phyloP scores from a whole-genome alignment of 1,284 basidiomycete genomes.

The Ceratobasidium sp. region DNA sequence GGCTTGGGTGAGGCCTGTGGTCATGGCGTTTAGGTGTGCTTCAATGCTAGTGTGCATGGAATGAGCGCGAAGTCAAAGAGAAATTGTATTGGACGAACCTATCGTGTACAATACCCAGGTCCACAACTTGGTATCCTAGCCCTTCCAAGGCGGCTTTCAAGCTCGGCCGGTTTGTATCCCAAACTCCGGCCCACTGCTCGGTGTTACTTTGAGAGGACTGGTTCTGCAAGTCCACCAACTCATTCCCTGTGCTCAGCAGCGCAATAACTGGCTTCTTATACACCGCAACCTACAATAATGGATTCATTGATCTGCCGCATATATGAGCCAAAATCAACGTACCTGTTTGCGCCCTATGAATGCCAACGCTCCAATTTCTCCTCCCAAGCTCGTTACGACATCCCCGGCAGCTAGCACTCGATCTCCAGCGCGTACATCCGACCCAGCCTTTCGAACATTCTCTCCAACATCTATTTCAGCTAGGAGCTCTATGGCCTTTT shows the following conservation, averaged over 20 bases:
- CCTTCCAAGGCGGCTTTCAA: constrained; percentile 76
- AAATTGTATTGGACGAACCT: constrained; percentile 62
- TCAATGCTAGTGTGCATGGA: constrained; percentile 63
- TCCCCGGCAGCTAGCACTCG: constrained; percentile 75
- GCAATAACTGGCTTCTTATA: constrained; percentile 81
- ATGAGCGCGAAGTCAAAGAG: background rate
- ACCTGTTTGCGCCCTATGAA: constrained; percentile 83
- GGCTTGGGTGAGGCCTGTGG: constrained; percentile 69
- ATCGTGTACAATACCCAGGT: constrained; percentile 85
- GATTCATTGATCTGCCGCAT: background rate
- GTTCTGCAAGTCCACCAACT: constrained; percentile 75
- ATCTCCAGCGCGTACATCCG: constrained; percentile 78
- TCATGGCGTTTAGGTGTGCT: constrained; percentile 71
- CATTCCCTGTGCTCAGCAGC: constrained; percentile 87
- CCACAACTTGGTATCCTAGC: constrained; percentile 81
- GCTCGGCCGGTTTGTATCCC: constrained; percentile 88
- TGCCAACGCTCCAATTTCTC: constrained; percentile 86
- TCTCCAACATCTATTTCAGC: constrained; percentile 74
- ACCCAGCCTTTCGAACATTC: constrained; percentile 80
- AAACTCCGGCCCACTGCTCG: constrained; percentile 77
- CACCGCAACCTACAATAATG: constrained; percentile 68
- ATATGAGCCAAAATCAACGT: constrained; percentile 47
- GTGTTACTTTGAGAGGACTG: constrained; percentile 52
- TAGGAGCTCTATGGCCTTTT: constrained; percentile 76
- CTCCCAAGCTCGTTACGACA: constrained; percentile 74